Base-by-base conservation (phyloP, 768 basidiomycete genomes). In the Xanthoconium purpureum region DNA sequence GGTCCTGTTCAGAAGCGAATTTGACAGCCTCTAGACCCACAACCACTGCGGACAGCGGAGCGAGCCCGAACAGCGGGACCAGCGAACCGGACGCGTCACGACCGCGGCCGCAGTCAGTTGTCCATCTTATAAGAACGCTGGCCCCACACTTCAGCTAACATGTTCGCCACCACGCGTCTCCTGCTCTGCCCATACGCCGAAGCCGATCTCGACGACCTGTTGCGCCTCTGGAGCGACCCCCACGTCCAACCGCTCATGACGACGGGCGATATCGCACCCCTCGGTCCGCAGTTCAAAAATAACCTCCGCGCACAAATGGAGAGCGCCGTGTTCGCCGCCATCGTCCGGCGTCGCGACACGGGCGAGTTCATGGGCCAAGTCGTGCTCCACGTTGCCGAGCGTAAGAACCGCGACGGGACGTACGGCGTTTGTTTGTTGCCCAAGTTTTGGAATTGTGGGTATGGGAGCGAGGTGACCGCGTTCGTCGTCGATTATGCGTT, bases 401-500 rank as follows among this genome's bases (percentile, higher is more conserved):
- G 66, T 7, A 60, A 60, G 59, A 62, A 74, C 36, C 63, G 70
- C 57, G 66, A 74, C 52, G 73, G 72, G 48, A 57, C 59, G 30
- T 67, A 73, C 33, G 67, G 70, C 3, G 68, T 76, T 47, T 70
- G 68, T 40, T 59, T 76, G 15, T 47, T 44, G 11, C 63, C 64
- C 3, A 37, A 64, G 51, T 73, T 72, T 50, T 77, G 78, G 74
- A 63, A 67, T 13, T 66, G 69, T 17, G 78, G 78, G 1, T 79
- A 74, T 51, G 78, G 78, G 4, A 73, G 66, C 33, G 77, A 80
- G 49, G 71, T 71, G 45, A 73, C 73, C 47, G 61, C 60, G 33
- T 80, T 76, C 58, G 62, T 79, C 35, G 61, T 77, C 13, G 75
- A 78, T 32, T 67, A 78, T 53, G 68, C 69, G 24, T 80, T 80